A percentile compares a stretch with the other conserved stretches of the same genome.
Evolutionary conservation across 164 flowering plant genomes (phyloP).

Genomic region (Nymphaea colorata): DNA sequence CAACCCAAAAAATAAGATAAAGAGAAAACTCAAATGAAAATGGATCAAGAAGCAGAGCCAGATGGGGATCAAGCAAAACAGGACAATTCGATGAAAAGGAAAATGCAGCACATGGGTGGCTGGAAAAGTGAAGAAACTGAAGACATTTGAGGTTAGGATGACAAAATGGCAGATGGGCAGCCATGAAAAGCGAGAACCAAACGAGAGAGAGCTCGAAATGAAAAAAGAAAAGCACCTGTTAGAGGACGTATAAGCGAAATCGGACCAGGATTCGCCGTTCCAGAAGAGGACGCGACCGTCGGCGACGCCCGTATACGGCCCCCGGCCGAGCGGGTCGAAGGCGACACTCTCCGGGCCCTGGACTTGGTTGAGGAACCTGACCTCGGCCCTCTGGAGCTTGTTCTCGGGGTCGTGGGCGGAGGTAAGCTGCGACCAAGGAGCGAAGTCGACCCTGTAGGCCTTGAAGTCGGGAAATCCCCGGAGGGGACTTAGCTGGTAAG

Average conservation of each 20-base stretch:
- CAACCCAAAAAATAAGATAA: not conserved
- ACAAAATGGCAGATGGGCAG: not conserved
- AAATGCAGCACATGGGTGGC: not conserved
- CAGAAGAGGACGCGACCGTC: constrained; percentile 55
- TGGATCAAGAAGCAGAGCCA: too few relatives aligned
- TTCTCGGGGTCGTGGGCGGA: constrained; percentile 31
- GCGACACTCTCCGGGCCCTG: constrained; percentile 75
- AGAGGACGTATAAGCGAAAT: constrained; percentile 24
- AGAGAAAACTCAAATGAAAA: too few relatives aligned
- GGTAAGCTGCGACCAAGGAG: constrained; percentile 43
- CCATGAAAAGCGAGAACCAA: not conserved
- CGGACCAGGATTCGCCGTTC: constrained; percentile 23
- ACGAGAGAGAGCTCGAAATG: not conserved
- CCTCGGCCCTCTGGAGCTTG: constrained; percentile 51
- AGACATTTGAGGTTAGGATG: too few relatives aligned
- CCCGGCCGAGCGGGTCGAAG: constrained; percentile 59
- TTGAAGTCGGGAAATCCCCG: constrained; percentile 53
- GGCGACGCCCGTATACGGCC: constrained; percentile 77
- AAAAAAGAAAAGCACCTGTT: constrained; percentile 11
- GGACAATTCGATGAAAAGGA: not conserved
- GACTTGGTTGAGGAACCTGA: constrained; percentile 42
- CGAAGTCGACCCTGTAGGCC: constrained; percentile 31
- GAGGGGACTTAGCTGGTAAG: constrained; percentile 56
- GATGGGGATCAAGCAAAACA: too few relatives aligned
- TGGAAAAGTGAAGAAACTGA: too few relatives aligned